These are phyloP conservation scores for Cotoneaster glaucophyllus DNA, from an alignment of 306 rosid species.

Conservation along the genomic window DNA sequence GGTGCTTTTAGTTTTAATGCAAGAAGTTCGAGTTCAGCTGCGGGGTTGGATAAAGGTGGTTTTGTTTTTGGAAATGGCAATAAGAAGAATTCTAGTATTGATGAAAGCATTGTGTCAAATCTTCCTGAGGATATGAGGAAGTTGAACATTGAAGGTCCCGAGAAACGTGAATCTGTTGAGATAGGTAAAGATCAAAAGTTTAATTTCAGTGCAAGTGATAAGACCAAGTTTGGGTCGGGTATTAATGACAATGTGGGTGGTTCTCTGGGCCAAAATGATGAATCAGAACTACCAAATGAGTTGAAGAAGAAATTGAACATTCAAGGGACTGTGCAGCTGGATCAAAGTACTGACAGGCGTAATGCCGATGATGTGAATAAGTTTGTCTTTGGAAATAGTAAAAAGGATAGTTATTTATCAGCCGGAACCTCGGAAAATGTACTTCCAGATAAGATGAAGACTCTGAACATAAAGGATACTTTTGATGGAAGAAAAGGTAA, in stretches of 20 bases:
- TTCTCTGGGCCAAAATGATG: slow-evolving; percentile 22
- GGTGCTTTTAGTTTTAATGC: slow-evolving; percentile 11
- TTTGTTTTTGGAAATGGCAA: slow-evolving; percentile 8
- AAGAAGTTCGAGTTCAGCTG: slow-evolving; percentile 5
- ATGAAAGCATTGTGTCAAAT: slow-evolving; percentile 19
- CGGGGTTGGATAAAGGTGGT: slow-evolving; percentile 7
- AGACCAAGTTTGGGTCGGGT: slow-evolving; percentile 15
- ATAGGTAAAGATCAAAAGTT: slow-evolving; percentile 19
- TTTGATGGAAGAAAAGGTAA: slow-evolving; percentile 27
- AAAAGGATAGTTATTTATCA: slow-evolving; percentile 3
- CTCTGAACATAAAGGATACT: slow-evolving; percentile 37
- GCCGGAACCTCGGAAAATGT: slow-evolving; percentile 25
- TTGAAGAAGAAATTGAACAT: slow-evolving; percentile 46
- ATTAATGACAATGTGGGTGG: slow-evolving; percentile 25
- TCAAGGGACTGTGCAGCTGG: slow-evolving; percentile 22
- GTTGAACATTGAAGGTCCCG: slow-evolving; percentile 41
- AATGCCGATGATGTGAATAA: slow-evolving; percentile 10
- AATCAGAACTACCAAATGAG: slow-evolving; percentile 48
- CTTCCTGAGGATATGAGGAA: slow-evolving; percentile 48
- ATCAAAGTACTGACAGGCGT: slow-evolving; percentile 1
- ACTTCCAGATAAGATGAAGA: slow-evolving; percentile 44
- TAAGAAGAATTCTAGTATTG: slow-evolving; percentile 10
- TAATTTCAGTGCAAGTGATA: slow-evolving; percentile 15
- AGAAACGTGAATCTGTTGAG: slow-evolving; percentile 6
- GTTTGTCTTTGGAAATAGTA: slow-evolving; percentile 22